These are phyloP conservation scores for Alternaria infectoria DNA, from an alignment of 2,329 filamentous ascomycete genomes.

Conservation along the genomic window DNA sequence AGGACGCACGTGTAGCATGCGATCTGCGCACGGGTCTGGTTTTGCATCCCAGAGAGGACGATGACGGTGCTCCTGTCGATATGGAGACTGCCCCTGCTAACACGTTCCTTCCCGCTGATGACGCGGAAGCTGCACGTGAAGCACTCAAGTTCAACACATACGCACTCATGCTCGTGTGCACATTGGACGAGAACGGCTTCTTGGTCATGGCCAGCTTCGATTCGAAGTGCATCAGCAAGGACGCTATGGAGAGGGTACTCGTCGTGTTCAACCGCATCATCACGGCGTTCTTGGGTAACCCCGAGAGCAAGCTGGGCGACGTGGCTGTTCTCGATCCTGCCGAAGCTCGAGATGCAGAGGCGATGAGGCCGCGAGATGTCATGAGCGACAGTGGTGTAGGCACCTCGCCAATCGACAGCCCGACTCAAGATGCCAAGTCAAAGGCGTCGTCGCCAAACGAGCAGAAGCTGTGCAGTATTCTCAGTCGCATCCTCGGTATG, in stretches of 20 bases:
- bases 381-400: slow-evolving; percentile 31
- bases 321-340: slow-evolving; percentile 34
- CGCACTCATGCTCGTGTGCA: slow-evolving; percentile 70
- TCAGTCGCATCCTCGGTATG: slow-evolving; percentile 39
- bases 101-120: slow-evolving; percentile 62
- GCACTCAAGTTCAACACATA: slow-evolving; percentile 65
- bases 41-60: slow-evolving; percentile 45
- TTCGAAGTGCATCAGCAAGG: slow-evolving; percentile 61
- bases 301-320: slow-evolving; percentile 40
- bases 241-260: slow-evolving; percentile 61
- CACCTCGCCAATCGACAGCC: slow-evolving; percentile 15
- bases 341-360: slow-evolving; percentile 37
- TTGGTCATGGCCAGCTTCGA: slow-evolving; percentile 70
- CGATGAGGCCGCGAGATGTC: slow-evolving; percentile 29
- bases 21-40: slow-evolving; percentile 47
- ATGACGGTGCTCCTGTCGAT: slow-evolving; percentile 21
- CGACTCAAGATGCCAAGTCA: not conserved
- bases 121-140: slow-evolving; percentile 64
- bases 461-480: slow-evolving; percentile 29
- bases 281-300: slow-evolving; percentile 56
- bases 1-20: slow-evolving; percentile 43
- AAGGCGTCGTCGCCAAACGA: slow-evolving; percentile 32
- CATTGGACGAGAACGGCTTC: slow-evolving; percentile 62
- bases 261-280: slow-evolving; percentile 60
- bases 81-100: slow-evolving; percentile 52